Evolutionary conservation across 2,329 filamentous ascomycete species (phyloP), one percentile per base, ranked within the genome.

Genomic region (Phialocephala sp.): DNA sequence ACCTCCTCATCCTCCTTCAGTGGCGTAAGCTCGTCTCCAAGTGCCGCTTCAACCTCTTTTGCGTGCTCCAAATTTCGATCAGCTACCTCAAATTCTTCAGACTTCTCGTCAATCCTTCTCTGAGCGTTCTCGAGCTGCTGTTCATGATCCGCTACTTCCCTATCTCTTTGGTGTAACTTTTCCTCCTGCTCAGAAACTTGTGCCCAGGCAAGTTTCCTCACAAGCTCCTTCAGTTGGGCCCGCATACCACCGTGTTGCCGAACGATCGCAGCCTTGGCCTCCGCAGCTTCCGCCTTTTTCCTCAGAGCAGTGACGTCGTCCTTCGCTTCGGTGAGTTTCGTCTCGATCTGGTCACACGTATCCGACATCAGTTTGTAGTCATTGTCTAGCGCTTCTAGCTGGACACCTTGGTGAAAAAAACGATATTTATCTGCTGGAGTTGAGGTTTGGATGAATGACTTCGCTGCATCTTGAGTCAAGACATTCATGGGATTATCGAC

Each of bases 401-500:
- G 94, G 0, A 97, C 96, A 32, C 95, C 95, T 72, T 94, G 93
- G 66, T 97, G 86, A 75, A 99, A 99, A 74, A 97, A 97, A 71
- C 92, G 95, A 83, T 98, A 99, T 77, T 99, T 99, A 66, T 94
- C 89, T 3, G 86, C 81, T 0, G 93, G 87, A 2, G 88, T 91
- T 14, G 95, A 94, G 41, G 89, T 87, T 74, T 94, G 97, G 52
- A 99, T 84, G 73, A 99, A 99, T 65, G 97, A 91, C 12, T 95
- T 89, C 12, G 95, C 95, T 78, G 94, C 93, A 76, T 99, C 95
- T 77, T 99, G 95, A 0, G 94, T 97, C 20, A 99, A 84, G 8
- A 98, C 91, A 66, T 96, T 98, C 81, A 99, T 89, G 0, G 95
- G 95, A 72, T 99, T 99, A 75, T 98, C 94, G 64, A 99, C 93